phyloP scores from a whole-genome alignment of 2,329 filamentous ascomycete species.

The Trichophyton schoenleinii region DNA sequence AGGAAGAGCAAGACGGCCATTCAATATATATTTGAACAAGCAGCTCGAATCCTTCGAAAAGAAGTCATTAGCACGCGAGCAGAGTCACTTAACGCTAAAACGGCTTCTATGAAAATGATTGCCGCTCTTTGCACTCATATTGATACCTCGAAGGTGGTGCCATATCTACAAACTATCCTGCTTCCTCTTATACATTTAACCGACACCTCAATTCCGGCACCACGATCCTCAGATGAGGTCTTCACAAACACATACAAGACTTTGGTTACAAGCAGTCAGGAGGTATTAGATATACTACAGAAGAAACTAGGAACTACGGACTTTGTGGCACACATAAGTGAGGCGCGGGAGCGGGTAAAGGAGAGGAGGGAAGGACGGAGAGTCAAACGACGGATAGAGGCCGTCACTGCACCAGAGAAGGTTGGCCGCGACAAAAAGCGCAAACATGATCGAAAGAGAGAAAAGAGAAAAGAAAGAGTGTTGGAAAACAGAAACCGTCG shows the following conservation, averaged over 20 bases:
- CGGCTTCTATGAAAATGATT: conserved; percentile 61
- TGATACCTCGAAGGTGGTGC: conserved; percentile 43
- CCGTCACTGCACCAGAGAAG: conserved; percentile 67
- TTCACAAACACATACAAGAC: conserved; percentile 59
- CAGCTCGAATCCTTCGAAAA: conserved; percentile 66
- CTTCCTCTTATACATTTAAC: conserved; percentile 70
- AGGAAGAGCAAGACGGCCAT: conserved; percentile 42
- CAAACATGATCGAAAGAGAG: conserved; percentile 73
- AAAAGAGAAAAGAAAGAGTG: conserved; percentile 66
- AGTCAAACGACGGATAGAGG: conserved; percentile 79
- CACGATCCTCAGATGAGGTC: conserved; percentile 55
- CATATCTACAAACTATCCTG: conserved; percentile 53
- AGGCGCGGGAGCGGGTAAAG: conserved; percentile 60
- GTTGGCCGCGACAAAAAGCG: conserved; percentile 67
- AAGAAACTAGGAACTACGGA: conserved; percentile 68
- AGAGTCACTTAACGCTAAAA: conserved; percentile 57
- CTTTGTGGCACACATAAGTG: conserved; percentile 62
- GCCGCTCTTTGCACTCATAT: conserved; percentile 55
- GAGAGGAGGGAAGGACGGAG: conserved; percentile 60
- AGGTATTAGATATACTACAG: conserved; percentile 71
- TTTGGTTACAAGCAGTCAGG: conserved; percentile 58
- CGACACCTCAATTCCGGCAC: conserved; percentile 60
- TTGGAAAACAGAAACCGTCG: conserved; percentile 58
- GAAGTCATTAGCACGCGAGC: conserved; percentile 53
- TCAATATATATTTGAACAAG: conserved; percentile 63